Base-by-base conservation (phyloP, 768 basidiomycete genomes). In the Boletales sp. region DNA sequence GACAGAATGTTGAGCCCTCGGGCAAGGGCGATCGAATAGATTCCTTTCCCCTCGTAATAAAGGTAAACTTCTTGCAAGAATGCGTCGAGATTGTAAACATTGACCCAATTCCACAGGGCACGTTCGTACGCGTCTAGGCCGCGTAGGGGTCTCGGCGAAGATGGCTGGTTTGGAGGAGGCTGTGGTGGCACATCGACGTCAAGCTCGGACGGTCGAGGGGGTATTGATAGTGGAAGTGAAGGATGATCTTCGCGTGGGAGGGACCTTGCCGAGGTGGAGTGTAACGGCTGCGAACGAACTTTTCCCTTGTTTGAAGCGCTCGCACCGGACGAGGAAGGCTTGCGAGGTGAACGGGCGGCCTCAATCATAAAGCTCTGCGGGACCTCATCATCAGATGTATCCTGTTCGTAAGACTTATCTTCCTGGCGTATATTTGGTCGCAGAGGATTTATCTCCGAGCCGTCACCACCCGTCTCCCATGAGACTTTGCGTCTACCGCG, bases 41-140 rank as follows among this genome's bases (percentile, higher is more conserved):
- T 87, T 2, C 96, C 96, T 65, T 96, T 96, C 21, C 94, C 94
- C 63, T 91, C 87, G 65, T 99, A 99, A 68, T 98, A 99, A 40
- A 79, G 77, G 68, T 99, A 98, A 35, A 91, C 91, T 55, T 97
- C 93, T 69, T 95, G 91, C 28, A 99, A 71, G 68, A 94, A 99
- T 8, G 84, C 85, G 62, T 99, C 96, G 35, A 99, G 78, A 64
- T 99, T 97, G 65, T 93, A 92, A 12, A 98, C 93, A 64, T 99
- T 99, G 51, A 97, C 93, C 96, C 96, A 99, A 50, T 90, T 88
- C 96, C 96, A 99, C 42, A 98, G 69, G 1, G 96, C 96, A 51
- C 84, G 85, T 67, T 99, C 94, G 61, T 90, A 85, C 12, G 83
- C 82, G 61, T 93, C 87, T 40, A 93, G 66, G 9, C 90, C 87